These are phyloP conservation scores for Claviceps arundinis DNA, from an alignment of 2,329 filamentous ascomycete species.

Conservation along the genomic window DNA sequence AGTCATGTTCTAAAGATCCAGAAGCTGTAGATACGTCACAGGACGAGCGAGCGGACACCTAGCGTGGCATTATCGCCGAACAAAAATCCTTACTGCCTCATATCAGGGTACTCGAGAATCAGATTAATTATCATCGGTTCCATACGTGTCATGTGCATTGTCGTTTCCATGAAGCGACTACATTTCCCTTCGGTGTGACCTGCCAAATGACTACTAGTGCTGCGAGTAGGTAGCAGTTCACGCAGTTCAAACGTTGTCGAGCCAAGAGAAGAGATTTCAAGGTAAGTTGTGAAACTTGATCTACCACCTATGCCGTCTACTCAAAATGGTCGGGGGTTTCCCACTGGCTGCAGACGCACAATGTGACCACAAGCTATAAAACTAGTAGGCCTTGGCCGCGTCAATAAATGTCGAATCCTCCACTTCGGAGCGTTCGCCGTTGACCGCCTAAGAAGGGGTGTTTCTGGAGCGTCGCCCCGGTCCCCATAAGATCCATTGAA, in stretches of 20 bases:
- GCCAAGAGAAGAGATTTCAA: neutral
- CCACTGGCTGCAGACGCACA: neutral
- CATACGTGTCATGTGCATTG: neutral
- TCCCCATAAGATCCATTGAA: no score
- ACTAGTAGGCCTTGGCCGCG: neutral
- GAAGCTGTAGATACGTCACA: no score
- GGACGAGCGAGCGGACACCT: no score
- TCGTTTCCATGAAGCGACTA: neutral
- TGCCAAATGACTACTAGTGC: neutral
- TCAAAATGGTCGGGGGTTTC: neutral
- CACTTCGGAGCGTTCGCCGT: neutral
- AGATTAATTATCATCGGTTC: neutral
- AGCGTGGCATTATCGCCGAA: neutral
- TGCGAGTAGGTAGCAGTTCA: neutral
- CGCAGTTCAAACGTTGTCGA: neutral
- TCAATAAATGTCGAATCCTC: neutral
- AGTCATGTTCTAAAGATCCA: neutral
- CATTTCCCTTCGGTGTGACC: neutral
- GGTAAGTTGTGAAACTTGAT: neutral
- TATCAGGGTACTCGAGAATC: neutral
- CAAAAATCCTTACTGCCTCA: neutral
- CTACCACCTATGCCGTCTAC: neutral
- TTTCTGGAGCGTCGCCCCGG: no score
- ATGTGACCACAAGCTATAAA: neutral
- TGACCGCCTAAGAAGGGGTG: no score